Evolutionary conservation across 2,329 filamentous ascomycete genomes (phyloP), one percentile per base, ranked within the genome.

Genomic region (Monosporascus sp.): DNA sequence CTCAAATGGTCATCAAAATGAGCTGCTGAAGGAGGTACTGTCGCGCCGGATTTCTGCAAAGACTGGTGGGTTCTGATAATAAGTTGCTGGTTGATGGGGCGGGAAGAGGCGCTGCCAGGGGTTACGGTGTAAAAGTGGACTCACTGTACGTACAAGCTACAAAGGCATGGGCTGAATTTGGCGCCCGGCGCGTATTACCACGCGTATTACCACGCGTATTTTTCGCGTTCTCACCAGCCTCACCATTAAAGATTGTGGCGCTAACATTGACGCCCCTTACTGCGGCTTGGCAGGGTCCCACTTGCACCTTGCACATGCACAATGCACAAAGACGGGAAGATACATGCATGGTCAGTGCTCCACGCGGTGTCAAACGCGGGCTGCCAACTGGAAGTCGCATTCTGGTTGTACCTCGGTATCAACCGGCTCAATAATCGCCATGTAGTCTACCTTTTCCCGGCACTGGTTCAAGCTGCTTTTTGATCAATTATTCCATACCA

Each of bases 121-220:
- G 17, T 39, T 39, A 39, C 6, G 6, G 6, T 8, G 17, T 15
- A 34, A 34, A 17, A 7, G 24, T 25, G 44, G 49, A 48, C 36
- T 45, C 46, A 31, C 46, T 27, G 45, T 27, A 50, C 9, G 8
- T 27, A 9, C 9, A 11, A 11, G 27, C 9, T 31, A 34, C 27
- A 11, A 34, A 34, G 27, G 0, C 27, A 31, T 2, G 27, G 9
- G 9, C 11, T 15, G 48, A 38, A 24, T 18, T 53, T 44, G 25
- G 37, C 39, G 14, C 18, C 15, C 51, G 41, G 56, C 49, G 52
- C 59, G 60, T 54, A 50, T 55, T 2, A 17, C 24, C 47, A 58
- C 64, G 64, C 62, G 64, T 64, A 60, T n/a, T n/a, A n/a, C 24
- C 47, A 58, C 64, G 64, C 62, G 64, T 64, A 59, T 24, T 65